phyloP scores from a whole-genome alignment of 129 eudicot species.

The Erigeron canadensis region DNA sequence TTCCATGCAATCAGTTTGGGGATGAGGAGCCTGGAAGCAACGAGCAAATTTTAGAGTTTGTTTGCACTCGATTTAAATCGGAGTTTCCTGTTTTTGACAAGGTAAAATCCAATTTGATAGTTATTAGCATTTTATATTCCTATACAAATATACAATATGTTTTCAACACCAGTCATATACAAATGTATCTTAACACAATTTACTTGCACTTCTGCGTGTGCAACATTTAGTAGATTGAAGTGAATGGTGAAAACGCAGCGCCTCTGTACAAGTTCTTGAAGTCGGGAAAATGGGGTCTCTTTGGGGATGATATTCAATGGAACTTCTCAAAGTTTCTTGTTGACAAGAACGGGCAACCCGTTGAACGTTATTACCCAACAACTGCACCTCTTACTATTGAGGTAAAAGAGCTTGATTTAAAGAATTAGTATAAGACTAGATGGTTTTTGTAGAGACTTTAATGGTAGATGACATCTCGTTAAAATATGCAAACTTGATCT shows the following conservation, averaged over 20 bases:
- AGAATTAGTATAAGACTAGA: background rate
- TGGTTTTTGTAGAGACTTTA: background rate
- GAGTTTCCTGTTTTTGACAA: slow-evolving; percentile 78
- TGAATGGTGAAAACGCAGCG: slow-evolving; percentile 64
- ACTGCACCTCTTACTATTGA: slow-evolving; percentile 86
- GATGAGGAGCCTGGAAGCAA: slow-evolving; percentile 88
- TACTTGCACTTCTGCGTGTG: background rate
- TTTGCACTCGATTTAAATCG: slow-evolving; percentile 84
- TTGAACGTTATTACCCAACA: slow-evolving; percentile 88
- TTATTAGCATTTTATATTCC: background rate
- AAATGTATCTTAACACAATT: slow-evolving; percentile 5
- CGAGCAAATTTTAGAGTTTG: slow-evolving; percentile 69
- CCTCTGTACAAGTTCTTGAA: slow-evolving; percentile 81
- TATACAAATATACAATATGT: background rate
- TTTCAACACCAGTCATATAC: background rate
- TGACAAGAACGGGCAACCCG: slow-evolving; percentile 59
- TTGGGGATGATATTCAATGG: slow-evolving; percentile 81
- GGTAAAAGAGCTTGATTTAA: slow-evolving; percentile 35
- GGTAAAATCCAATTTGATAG: slow-evolving; percentile 37
- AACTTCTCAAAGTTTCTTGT: slow-evolving; percentile 86
- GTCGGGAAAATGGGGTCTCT: slow-evolving; percentile 71
- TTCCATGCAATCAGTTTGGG: slow-evolving; percentile 94
- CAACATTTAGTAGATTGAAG: slow-evolving; percentile 57
- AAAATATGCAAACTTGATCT: slow-evolving; percentile 5
- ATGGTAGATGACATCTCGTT: background rate